These are phyloP conservation scores for Paramecium tetraurelia DNA, from an alignment of 73 alveolate species.

Conservation along the genomic window DNA sequence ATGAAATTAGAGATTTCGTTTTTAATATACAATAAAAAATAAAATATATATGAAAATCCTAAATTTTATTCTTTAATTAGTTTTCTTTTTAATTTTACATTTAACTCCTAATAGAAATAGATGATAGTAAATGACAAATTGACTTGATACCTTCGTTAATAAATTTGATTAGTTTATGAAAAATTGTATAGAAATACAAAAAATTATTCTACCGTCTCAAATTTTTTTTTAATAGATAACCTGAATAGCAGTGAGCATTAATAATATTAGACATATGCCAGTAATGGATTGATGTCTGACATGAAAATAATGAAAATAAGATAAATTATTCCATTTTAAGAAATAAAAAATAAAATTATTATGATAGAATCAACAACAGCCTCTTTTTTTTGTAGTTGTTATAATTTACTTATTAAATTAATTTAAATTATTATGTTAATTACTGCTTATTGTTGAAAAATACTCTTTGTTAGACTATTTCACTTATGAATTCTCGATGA, in stretches of 20 bases:
- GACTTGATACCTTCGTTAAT: not conserved
- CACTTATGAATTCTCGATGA: not conserved
- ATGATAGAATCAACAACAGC: not conserved
- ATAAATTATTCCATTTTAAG: not conserved
- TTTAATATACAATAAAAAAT: not conserved
- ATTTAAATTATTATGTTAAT: not conserved
- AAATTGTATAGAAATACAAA: not conserved
- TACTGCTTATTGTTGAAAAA: not conserved
- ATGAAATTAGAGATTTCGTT: not conserved
- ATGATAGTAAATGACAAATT: not conserved
- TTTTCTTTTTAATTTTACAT: too few species aligned
- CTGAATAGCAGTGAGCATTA: not conserved
- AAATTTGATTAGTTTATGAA: not conserved
- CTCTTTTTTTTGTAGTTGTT: not conserved
- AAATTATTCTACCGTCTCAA: not conserved
- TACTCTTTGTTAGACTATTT: not conserved
- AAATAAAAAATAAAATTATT: not conserved
- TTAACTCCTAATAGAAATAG: not conserved
- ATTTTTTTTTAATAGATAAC: not conserved
- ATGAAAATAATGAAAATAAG: not conserved
- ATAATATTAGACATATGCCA: not conserved
- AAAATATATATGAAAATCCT: not conserved
- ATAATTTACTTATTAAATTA: not conserved
- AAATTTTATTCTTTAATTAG: not conserved
- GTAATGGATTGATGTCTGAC: not conserved